Conservation (phyloP, 2,329 filamentous ascomycete species). For the Talaromyces islandicus region DNA sequence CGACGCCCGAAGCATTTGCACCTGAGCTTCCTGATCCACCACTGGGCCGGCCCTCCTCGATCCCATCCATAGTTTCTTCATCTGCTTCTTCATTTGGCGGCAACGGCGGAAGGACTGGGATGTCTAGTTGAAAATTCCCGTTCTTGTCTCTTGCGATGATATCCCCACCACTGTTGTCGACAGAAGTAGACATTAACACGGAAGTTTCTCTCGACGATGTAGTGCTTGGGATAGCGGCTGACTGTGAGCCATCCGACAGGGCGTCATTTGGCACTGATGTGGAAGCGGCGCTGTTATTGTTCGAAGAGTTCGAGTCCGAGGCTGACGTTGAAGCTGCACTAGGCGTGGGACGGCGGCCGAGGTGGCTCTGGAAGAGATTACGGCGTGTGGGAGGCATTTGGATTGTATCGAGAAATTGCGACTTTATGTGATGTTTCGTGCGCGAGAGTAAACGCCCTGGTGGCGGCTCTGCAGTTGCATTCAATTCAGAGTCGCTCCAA, state of each 20-base stretch:
- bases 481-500: too few relatives aligned
- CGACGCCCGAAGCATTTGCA: constrained; percentile 39
- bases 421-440: not conserved
- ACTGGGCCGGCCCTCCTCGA: constrained; percentile 48
- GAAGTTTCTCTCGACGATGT: not conserved
- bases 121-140: constrained; percentile 43
- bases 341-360: constrained; percentile 7
- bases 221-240: not conserved
- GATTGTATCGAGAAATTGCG: not conserved
- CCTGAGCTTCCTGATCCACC: constrained; percentile 50
- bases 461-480: not conserved
- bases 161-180: constrained; percentile 33
- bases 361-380: constrained; percentile 10
- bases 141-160: constrained; percentile 46
- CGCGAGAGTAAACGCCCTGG: not conserved
- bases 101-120: constrained; percentile 35
- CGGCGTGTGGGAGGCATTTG: constrained; percentile 10
- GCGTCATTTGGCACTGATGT: not conserved
- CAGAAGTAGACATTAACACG: constrained; percentile 10
- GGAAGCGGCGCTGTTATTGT: not conserved
- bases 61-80: constrained; percentile 32
- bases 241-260: not conserved
- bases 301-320: not conserved
- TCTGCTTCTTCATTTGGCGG: constrained; percentile 33
- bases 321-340: not conserved